Conservation (phyloP, 805 yeast species). For the Metschnikowia borealis region DNA sequence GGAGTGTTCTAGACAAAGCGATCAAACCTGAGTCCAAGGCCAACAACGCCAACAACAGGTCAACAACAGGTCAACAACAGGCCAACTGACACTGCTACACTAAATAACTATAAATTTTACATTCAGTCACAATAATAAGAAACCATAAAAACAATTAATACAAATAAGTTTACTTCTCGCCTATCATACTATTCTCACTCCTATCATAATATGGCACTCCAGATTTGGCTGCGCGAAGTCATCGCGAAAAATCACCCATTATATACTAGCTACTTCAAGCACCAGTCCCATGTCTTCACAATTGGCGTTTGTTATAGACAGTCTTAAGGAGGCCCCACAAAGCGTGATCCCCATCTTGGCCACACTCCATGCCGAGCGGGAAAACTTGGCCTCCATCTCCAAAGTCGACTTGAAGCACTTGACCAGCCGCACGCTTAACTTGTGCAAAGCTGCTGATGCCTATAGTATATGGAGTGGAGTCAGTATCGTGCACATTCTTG, state of each 20-base stretch:
- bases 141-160: too few species aligned
- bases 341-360: conserved; percentile 30
- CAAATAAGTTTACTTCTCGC: too few species aligned
- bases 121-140: too few species aligned
- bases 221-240: not conserved
- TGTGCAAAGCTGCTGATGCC: conserved; percentile 42
- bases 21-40: too few species aligned
- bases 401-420: conserved; percentile 50
- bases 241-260: conserved; percentile 1
- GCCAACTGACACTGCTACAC: too few species aligned
- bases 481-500: conserved; percentile 46
- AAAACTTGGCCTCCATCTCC: conserved; percentile 39
- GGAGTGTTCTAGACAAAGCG: conserved; percentile 10
- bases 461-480: conserved; percentile 55
- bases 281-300: conserved; percentile 20
- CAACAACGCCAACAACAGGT: too few species aligned
- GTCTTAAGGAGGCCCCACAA: conserved; percentile 21
- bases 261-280: not conserved
- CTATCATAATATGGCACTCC: too few species aligned
- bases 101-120: too few species aligned
- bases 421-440: conserved; percentile 39
- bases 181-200: too few species aligned
- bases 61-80: too few species aligned
- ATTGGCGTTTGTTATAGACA: conserved; percentile 23
- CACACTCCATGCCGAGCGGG: conserved; percentile 25